Evolutionary conservation across 179 eudicot genomes (phyloP).

Genomic region (Silene vulgaris): DNA sequence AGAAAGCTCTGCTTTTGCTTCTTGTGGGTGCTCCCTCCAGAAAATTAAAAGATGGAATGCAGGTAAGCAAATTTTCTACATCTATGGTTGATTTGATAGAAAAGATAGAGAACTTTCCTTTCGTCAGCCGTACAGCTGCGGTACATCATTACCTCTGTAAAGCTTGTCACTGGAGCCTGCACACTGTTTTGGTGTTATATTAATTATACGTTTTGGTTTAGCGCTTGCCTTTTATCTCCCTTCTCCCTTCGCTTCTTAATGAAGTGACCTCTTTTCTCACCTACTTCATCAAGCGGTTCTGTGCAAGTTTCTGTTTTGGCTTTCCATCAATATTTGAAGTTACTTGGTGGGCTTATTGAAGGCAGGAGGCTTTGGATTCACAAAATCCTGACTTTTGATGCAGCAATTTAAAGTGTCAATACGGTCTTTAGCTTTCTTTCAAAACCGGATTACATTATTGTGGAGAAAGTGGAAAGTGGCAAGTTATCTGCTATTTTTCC

Average conservation of each 20-base stretch:
- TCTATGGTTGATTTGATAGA: constrained; percentile 2
- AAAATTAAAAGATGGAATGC: constrained; percentile 93
- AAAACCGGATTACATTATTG: background rate
- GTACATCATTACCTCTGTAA: background rate
- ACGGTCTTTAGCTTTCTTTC: background rate
- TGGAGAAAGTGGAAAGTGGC: background rate
- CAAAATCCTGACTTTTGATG: background rate
- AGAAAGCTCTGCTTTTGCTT: constrained; percentile 88
- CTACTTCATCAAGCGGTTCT: background rate
- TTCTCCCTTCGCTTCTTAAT: background rate
- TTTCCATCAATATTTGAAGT: background rate
- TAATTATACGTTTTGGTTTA: background rate
- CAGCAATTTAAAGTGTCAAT: background rate
- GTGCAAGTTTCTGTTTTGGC: background rate
- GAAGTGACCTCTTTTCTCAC: background rate
- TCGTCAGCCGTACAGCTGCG: background rate
- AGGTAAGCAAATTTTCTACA: constrained; percentile 36
- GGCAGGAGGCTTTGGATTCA: constrained; percentile 1
- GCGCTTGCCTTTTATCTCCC: background rate
- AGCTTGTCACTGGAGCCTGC: background rate
- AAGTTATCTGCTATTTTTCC: background rate
- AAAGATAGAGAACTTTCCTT: background rate
- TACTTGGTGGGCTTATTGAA: background rate
- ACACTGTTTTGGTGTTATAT: background rate
- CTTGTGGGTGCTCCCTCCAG: constrained; percentile 97